Base-by-base conservation (phyloP, 106 monocot genomes). In the Acanthochlamys bracteata region DNA sequence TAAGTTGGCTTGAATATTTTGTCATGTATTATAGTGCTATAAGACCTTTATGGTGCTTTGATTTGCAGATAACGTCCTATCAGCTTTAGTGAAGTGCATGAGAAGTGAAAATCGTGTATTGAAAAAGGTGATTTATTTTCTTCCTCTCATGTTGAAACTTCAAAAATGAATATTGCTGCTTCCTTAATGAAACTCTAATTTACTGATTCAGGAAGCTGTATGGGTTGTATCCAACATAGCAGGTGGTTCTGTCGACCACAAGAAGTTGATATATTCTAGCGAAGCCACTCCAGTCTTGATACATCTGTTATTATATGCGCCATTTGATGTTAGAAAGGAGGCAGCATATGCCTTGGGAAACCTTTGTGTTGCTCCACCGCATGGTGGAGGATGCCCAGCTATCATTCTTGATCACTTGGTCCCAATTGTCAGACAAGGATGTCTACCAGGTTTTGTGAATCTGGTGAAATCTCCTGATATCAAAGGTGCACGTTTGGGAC, bases 221-320 rank as follows among this genome's bases (percentile, higher is more conserved):
- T 98, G 98, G 98, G 98, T 79, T 56, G 55, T 98, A 41, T 92
- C 98, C 11, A 98, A 98, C 74, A 78, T 85, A 64, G 92, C 85
- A 57, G 85, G 88, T 41, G 91, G 98, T 49, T 85, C 80, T 43
- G 12, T 81, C 40, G 83, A 88, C 58, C 98, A 92, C 68, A 98
- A 98, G 74, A 68, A 71, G 57, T 25, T 98, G 47, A 82, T 91
- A 60, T 89, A 73, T 69, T 69, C 74, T 22, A 83, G 83, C 65
- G 88, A 88, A 66, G 91, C 81, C 6, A 79, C 76, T 39, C 66
- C 78, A 7, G 39, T 91, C 19, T 71, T 98, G 51, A 46, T 98
- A 51, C 71, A 79, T 67, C 78, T 88, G 60, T 74, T 98, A 11
- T 79, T 57, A 24, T 68, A 59, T 75, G 80, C 85, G 41, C 85